Conservation (phyloP, 106 monocot genomes). For the Hemerocallis citrina region DNA sequence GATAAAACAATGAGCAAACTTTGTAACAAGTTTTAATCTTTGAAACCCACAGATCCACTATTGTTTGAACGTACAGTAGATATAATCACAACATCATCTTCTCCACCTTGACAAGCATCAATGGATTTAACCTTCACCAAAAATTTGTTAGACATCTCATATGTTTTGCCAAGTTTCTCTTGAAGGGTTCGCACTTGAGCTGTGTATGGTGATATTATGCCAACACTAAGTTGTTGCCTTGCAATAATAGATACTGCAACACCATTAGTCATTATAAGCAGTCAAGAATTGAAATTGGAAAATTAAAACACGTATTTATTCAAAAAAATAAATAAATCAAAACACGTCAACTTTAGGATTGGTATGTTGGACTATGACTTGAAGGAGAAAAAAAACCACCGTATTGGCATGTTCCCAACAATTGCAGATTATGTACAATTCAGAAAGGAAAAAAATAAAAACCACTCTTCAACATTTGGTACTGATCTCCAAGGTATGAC, state of each 20-base stretch:
- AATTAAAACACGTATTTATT: no score
- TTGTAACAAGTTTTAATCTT: no score
- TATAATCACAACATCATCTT: conserved; percentile 56
- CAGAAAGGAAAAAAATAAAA: neutral
- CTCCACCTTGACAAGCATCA: conserved; percentile 68
- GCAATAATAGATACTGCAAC: conserved; percentile 13
- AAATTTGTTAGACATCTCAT: conserved; percentile 9
- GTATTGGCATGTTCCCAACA: no score
- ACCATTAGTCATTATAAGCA: neutral
- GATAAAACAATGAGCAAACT: no score
- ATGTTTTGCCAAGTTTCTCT: conserved; percentile 21
- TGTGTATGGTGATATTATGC: conserved; percentile 53
- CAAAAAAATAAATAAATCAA: no score
- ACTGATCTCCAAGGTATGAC: neutral
- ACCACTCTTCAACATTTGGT: neutral
- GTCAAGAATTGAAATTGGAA: neutral
- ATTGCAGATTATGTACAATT: no score
- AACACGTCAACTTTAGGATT: no score
- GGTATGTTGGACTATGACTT: no score
- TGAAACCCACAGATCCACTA: conserved; percentile 48
- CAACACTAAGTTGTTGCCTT: conserved; percentile 20
- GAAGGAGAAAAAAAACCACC: no score
- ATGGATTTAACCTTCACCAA: conserved; percentile 46
- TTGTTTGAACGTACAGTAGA: conserved; percentile 53
- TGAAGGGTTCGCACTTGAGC: conserved; percentile 48